Percentiles rank a stretch among this genome's conserved stretches.
Evolutionary conservation across 345 rosid genomes (phyloP).

Genomic region (Bretschneidera sinensis): DNA sequence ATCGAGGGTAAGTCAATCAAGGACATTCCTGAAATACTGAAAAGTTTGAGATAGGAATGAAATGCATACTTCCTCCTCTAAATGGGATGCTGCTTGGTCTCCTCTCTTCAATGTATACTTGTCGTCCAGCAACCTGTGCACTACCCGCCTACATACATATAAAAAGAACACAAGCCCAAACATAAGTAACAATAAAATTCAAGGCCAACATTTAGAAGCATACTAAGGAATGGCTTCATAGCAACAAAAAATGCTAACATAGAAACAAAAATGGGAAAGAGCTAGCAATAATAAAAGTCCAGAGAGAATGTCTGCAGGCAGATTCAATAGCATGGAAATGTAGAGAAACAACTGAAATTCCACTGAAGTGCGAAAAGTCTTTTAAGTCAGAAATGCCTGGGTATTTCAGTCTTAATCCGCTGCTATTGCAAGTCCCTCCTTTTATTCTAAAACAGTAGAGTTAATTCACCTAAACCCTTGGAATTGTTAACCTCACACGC

Average conservation of each 20-base stretch:
- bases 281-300: not conserved
- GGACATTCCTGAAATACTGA: not conserved
- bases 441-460: too few species aligned
- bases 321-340: too few species aligned
- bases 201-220: too few species aligned
- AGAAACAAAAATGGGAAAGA: too few species aligned
- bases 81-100: slow-evolving; percentile 60
- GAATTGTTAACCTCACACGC: too few species aligned
- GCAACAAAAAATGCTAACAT: not conserved
- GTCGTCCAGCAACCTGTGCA: slow-evolving; percentile 52
- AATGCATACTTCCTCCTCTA: slow-evolving; percentile 53
- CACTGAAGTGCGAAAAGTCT: too few species aligned
- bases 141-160: slow-evolving; percentile 43
- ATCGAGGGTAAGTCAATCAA: not conserved
- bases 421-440: too few species aligned
- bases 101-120: slow-evolving; percentile 63
- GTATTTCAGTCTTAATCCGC: too few species aligned
- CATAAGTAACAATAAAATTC: not conserved
- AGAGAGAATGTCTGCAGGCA: not conserved
- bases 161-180: not conserved
- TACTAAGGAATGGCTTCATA: too few species aligned
- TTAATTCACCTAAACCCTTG: too few species aligned
- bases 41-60: not conserved
- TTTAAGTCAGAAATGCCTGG: too few species aligned
- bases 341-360: too few species aligned